Evolutionary conservation across 2,329 filamentous ascomycete species (phyloP).

Genomic region (Cladobotryum protrusum): DNA sequence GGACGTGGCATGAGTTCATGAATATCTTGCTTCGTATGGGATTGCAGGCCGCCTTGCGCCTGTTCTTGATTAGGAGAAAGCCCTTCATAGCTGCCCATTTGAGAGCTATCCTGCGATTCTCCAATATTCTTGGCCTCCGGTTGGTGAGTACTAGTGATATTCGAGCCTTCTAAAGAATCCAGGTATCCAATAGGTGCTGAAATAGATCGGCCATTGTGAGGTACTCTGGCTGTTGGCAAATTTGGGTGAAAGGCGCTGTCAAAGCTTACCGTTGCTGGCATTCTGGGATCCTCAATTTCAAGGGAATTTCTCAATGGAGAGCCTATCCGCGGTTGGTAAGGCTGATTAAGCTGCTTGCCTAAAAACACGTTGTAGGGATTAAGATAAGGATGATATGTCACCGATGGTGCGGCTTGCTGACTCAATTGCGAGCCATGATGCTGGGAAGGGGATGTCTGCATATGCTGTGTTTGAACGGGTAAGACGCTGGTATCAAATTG

Average conservation of each 20-base stretch:
- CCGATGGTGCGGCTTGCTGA: neutral
- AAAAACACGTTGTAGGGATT: constrained; percentile 21
- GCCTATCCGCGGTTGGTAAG: constrained; percentile 19
- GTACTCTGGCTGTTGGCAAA: neutral
- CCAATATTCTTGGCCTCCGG: neutral
- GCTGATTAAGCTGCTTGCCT: constrained; percentile 7
- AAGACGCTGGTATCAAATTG: no score
- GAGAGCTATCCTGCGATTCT: neutral
- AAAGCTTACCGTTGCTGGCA: neutral
- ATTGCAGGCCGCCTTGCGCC: neutral
- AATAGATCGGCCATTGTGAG: neutral
- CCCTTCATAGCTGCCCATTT: neutral
- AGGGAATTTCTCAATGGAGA: constrained; percentile 23
- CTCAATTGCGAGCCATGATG: neutral
- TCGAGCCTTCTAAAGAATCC: no score
- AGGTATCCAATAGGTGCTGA: neutral
- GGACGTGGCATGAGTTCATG: constrained; percentile 25
- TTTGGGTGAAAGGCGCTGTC: neutral
- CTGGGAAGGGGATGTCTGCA: neutral
- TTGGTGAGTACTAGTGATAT: neutral
- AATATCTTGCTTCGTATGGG: constrained; percentile 14
- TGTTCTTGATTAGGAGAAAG: neutral
- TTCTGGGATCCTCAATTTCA: neutral
- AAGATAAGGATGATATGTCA: constrained; percentile 6
- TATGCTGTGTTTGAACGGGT: neutral